Evolutionary conservation across 495 filamentous ascomycete species (phyloP), one percentile per base, ranked within the genome.

Genomic region (Penicillium desertorum): DNA sequence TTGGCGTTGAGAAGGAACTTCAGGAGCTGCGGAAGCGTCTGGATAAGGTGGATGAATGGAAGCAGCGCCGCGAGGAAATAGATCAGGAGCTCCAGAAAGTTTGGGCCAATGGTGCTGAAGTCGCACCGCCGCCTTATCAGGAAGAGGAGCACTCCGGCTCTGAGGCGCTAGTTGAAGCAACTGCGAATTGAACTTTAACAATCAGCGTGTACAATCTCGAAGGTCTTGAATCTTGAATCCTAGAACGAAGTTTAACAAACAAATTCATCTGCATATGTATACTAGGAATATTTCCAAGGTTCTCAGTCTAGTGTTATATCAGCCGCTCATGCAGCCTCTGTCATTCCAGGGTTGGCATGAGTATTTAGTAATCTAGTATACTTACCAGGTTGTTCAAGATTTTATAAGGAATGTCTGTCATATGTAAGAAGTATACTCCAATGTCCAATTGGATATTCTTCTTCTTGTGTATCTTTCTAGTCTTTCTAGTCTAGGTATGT

Each of bases 1-100:
- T 90, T 64, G 86, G 87, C 8, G 92, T 96, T 2, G 91, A 96
- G 77, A 86, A 86, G 63, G 95, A 99, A 71, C 71, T 99, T 42
- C 80, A 87, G 48, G 90, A 94, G 61, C 76, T 99, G 44, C 85
- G 85, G 39, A 90, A 92, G 67, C 81, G 86, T 14, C 72, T 98
- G 4, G 82, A 82, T 19, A 86, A 89, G 68, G 92, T 96, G 0
- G 89, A 93, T 45, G 79, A 86, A 65, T 93, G 89, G 91, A 88
- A 91, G 78, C 70, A 73, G 49, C 82, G 95, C 37, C 84, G 86
- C 19, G 83, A 87, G 52, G 86, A 90, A 62, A 94, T 99, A 58
- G 85, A 90, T 45, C 62, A 60, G 14, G 87, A 90, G 66, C 68
- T 91, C 37, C 70, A 67, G n/a, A 81, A 79, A 66, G 86, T 88